Evolutionary conservation across 164 flowering plant species (phyloP), one percentile per base, ranked within the genome.

Genomic region (Cinnamomum chago): DNA sequence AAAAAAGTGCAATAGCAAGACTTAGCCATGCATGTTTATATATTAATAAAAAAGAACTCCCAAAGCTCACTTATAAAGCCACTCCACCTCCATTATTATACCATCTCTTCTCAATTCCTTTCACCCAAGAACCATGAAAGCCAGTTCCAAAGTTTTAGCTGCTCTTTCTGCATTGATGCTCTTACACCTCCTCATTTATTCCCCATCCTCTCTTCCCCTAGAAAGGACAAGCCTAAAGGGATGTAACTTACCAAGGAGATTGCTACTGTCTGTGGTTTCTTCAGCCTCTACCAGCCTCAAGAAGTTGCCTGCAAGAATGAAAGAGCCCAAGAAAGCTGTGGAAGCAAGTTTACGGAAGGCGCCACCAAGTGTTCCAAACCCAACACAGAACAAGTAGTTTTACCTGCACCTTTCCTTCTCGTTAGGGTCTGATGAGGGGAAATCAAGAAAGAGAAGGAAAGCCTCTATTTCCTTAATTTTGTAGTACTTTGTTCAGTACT

Each of bases 291-390:
- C 79, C 70, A 75, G 23, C 55, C 13, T 33, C 13, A 71, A 71
- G 47, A 84, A 81, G 22, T 9, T 58, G 60, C 74, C 40, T 20
- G 76, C 73, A 62, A 75, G 72, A 55, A 73, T 24, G 71, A 75
- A 78, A 72, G 82, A 79, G 83, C 75, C 83, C 84, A 82, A 86
- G 86, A 86, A 85, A 80, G 85, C 87, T 79, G 87, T 87, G 79
- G 89, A 84, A 81, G 77, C 82, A 67, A 86, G 87, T 70, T 71
- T 87, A 67, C 84, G 88, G 72, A 80, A 47, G 67, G 85, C 79
- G 28, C 92, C 90, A 0, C 77, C 84, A 0, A 89, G 92, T 60
- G 68, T 30, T 1, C 77, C 87, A 0, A 89, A 89, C 78, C 92
- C 92, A 28, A 86, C 75, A 7, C 92, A 87, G 70, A 89, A 89